A percentile compares a stretch with the other conserved stretches of the same genome.
phyloP scores from a whole-genome alignment of 2,329 filamentous ascomycete genomes.

The Fusarium goolgardi region DNA sequence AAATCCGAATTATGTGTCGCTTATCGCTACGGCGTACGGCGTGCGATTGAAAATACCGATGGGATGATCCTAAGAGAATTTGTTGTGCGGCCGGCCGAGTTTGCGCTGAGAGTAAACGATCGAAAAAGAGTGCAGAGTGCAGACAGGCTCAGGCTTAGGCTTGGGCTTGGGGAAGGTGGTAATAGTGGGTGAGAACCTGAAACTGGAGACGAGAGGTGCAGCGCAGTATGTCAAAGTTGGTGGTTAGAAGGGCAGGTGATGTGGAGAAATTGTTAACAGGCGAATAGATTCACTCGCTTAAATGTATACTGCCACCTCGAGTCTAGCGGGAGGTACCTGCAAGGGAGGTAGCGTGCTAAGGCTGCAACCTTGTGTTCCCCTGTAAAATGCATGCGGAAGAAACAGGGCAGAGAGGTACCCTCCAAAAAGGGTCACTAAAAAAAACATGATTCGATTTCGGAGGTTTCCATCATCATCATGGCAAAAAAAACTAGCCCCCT shows the following conservation, averaged over 20 bases:
- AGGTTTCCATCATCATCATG: constrained; percentile 39
- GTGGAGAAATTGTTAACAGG: constrained; percentile 46
- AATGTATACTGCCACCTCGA: constrained; percentile 31
- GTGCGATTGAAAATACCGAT: constrained; percentile 15
- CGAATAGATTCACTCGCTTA: constrained; percentile 4
- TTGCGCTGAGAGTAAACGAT: constrained; percentile 29
- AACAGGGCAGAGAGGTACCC: constrained; percentile 40
- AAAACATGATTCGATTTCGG: constrained; percentile 47
- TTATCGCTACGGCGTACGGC: constrained; percentile 32
- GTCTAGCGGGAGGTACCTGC: constrained; percentile 9
- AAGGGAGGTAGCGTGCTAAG: constrained; percentile 23
- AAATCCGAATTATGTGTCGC: constrained; percentile 26
- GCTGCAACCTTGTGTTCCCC: constrained; percentile 15
- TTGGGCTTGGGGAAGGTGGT: constrained; percentile 29
- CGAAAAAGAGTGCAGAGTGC: constrained; percentile 31
- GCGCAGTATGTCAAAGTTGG: constrained; percentile 23
- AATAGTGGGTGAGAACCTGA: constrained; percentile 37
- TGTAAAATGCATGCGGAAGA: constrained; percentile 39
- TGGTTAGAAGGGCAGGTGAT: constrained; percentile 45
- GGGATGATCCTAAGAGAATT: not conserved
- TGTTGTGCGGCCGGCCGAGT: constrained; percentile 1
- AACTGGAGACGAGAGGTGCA: constrained; percentile 14
- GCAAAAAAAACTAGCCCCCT: constrained; percentile 17
- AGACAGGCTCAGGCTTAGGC: constrained; percentile 10
- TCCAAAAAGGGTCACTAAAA: constrained; percentile 31